phyloP scores from a whole-genome alignment of 2,329 filamentous ascomycete species.

The Monosporascus sp. region DNA sequence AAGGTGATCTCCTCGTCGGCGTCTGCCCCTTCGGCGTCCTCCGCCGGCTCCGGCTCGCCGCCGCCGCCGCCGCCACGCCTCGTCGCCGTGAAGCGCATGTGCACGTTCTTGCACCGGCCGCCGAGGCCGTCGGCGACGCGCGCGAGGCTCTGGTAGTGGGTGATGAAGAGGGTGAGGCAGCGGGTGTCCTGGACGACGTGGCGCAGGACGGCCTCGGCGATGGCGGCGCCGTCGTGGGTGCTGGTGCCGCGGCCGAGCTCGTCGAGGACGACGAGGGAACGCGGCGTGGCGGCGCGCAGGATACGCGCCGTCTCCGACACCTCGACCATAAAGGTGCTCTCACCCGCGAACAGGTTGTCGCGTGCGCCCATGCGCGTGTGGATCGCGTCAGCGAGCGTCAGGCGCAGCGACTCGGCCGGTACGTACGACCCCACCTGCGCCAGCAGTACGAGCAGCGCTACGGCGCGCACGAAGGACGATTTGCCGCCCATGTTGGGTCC shows the following conservation, averaged over 20 bases:
- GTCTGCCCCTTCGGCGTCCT: slow-evolving; percentile 27
- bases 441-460: slow-evolving; percentile 88
- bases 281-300: slow-evolving; percentile 78
- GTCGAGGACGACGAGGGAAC: slow-evolving; percentile 85
- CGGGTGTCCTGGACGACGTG: slow-evolving; percentile 70
- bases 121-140: slow-evolving; percentile 63
- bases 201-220: slow-evolving; percentile 85
- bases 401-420: slow-evolving; percentile 65
- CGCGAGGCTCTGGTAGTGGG: slow-evolving; percentile 87
- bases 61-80: slow-evolving; percentile 11
- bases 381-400: slow-evolving; percentile 85
- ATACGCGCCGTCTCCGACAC: slow-evolving; percentile 89
- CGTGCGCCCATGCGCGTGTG: slow-evolving; percentile 94
- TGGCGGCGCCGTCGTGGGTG: slow-evolving; percentile 94
- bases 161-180: slow-evolving; percentile 90
- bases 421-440: slow-evolving; percentile 94
- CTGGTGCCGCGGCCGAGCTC: slow-evolving; percentile 90
- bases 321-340: slow-evolving; percentile 98
- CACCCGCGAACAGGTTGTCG: slow-evolving; percentile 92
- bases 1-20: slow-evolving; percentile 82
- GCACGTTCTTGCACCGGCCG: slow-evolving; percentile 71
- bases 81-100: slow-evolving; percentile 74
- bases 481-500: slow-evolving; percentile 99
- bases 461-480: slow-evolving; percentile 90
- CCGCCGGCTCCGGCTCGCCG: slow-evolving; percentile 17